These are phyloP conservation scores for Fusarium tupiense DNA, from an alignment of 2,329 filamentous ascomycete species.

Conservation along the genomic window DNA sequence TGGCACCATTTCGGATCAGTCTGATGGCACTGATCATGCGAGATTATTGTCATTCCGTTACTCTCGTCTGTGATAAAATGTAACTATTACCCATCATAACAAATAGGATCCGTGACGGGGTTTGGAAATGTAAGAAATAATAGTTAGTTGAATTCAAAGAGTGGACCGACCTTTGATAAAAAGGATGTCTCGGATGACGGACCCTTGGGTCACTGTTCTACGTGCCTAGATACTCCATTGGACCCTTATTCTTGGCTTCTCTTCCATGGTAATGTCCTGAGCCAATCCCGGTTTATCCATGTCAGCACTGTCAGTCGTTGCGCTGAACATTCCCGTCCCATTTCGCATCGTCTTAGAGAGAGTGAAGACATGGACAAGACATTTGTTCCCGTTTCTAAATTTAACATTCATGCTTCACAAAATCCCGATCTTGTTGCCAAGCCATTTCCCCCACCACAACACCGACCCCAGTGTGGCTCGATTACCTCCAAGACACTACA, in stretches of 20 bases:
- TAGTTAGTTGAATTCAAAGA: neutral
- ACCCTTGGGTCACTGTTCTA: constrained; percentile 6
- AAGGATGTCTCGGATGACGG: neutral
- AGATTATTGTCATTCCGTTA: neutral
- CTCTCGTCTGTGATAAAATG: neutral
- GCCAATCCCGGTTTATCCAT: neutral
- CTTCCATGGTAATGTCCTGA: neutral
- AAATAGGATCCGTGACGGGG: neutral
- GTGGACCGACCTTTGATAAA: neutral
- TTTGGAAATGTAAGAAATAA: neutral
- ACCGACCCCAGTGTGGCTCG: constrained; percentile 8
- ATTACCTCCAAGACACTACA: constrained; percentile 3
- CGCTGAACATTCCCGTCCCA: neutral
- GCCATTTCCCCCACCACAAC: constrained; percentile 2
- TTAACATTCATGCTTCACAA: neutral
- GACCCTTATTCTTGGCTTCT: constrained; percentile 25
- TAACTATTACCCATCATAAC: neutral
- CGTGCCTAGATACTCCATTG: neutral
- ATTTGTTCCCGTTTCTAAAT: neutral
- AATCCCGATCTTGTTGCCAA: neutral
- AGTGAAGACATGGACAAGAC: neutral
- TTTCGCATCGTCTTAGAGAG: neutral
- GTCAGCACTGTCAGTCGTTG: neutral
- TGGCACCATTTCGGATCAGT: neutral
- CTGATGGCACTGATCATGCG: neutral